Conservation (phyloP, 2,329 filamentous ascomycete species). For the Teratosphaeria viscida region DNA sequence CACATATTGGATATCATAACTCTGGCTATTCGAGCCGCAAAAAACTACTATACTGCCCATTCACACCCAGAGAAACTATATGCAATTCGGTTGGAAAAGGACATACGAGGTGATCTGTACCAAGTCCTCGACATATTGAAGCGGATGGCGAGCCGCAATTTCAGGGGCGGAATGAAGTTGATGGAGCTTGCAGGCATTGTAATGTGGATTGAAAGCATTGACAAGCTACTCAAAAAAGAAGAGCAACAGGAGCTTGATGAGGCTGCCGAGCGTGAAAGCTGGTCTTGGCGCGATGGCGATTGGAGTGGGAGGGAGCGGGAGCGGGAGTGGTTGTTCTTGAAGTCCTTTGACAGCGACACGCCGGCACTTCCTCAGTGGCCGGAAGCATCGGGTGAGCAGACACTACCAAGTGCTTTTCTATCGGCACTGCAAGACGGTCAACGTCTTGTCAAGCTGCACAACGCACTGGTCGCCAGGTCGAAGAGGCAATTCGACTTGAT, state of each 20-base stretch:
- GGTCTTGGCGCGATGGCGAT: slow-evolving; percentile 70
- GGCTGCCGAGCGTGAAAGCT: slow-evolving; percentile 55
- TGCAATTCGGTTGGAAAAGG: slow-evolving; percentile 75
- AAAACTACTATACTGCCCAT: slow-evolving; percentile 92
- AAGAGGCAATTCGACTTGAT: slow-evolving; percentile 82
- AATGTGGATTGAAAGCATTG: slow-evolving; percentile 70
- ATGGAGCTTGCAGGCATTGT: slow-evolving; percentile 69
- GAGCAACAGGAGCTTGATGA: slow-evolving; percentile 68
- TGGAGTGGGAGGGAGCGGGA: slow-evolving; percentile 64
- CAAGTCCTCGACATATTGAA: slow-evolving; percentile 84
- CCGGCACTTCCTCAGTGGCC: slow-evolving; percentile 60
- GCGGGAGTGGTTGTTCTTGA: slow-evolving; percentile 71
- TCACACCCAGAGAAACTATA: slow-evolving; percentile 77
- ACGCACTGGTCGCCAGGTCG: slow-evolving; percentile 75
- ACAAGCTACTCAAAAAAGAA: slow-evolving; percentile 65
- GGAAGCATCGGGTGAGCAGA: slow-evolving; percentile 25
- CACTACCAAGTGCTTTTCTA: slow-evolving; percentile 54
- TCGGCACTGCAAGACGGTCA: slow-evolving; percentile 65
- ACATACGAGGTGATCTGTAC: slow-evolving; percentile 73
- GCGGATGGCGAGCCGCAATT: slow-evolving; percentile 79
- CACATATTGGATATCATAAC: slow-evolving; percentile 88
- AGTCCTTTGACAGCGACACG: slow-evolving; percentile 56
- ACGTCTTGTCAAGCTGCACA: slow-evolving; percentile 77
- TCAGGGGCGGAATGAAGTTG: slow-evolving; percentile 67
- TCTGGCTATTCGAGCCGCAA: slow-evolving; percentile 87